Evolutionary conservation across 2,329 filamentous ascomycete genomes (phyloP), one percentile per base, ranked within the genome.

Genomic region (Tothia fuscella): DNA sequence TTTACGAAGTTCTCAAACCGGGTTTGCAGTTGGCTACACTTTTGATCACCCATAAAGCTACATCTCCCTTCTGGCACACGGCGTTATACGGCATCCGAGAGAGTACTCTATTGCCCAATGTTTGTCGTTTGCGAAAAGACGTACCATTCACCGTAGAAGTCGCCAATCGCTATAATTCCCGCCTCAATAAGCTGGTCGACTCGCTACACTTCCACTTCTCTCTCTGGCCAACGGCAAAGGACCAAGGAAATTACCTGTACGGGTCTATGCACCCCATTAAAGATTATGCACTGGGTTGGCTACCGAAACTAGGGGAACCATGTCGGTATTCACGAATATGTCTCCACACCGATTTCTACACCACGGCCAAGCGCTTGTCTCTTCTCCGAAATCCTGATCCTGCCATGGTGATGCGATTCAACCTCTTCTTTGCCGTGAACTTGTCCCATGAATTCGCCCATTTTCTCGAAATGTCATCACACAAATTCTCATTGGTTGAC

Each of bases 361-460:
- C 58, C 9, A 60, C 57, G 2, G 59, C 59, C 9, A 60, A 59
- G 47, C 59, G 59, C 38, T 50, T 61, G 13, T 59, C 56, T 41
- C 14, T 59, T 2, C 31, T 62, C 21, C 53, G 52, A 28, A 61
- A 57, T 42, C 56, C 56, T 13, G 59, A 62, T 25, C 59, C 58
- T 5, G 58, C 57, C 3, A 60, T 61, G 58, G 59, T 62, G 1
- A 38, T 63, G 17, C 57, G 60, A 10, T 63, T 61, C 51, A 61
- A 62, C 31, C 49, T 63, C 24, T 61, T 61, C 41, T 49, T 62
- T 2, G 59, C 59, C 9, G 54, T 59, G 6, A 61, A 57, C 31
- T 46, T 63, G 6, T 51, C 51, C 4, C 60, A 63, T 31, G 60
- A 63, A 45, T 52, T 63, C 42, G 58, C 60, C 24, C 60, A 63